These are phyloP conservation scores for Acer campestre DNA, from an alignment of 345 rosid genomes.

Conservation along the genomic window DNA sequence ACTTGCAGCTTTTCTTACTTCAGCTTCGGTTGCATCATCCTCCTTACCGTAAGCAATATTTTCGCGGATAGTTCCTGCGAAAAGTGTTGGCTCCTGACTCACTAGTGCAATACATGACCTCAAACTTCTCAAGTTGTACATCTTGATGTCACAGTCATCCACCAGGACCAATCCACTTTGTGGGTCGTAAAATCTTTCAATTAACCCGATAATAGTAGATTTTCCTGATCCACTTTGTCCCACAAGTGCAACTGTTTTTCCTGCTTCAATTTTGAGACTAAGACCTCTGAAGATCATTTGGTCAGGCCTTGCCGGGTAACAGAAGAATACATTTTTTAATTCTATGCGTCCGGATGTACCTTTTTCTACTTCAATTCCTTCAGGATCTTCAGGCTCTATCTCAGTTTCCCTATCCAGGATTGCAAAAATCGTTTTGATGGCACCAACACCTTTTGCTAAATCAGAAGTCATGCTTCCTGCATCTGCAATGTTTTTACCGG, in stretches of 20 bases:
- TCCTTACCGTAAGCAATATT: constrained; percentile 37
- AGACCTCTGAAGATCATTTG: constrained; percentile 42
- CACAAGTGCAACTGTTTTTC: constrained; percentile 44
- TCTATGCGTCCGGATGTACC: constrained; percentile 36
- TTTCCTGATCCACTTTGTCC: constrained; percentile 60
- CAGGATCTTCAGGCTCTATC: constrained; percentile 41
- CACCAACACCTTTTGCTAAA: constrained; percentile 42
- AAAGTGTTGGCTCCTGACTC: constrained; percentile 51
- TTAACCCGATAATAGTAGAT: constrained; percentile 45
- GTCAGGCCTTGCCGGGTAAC: constrained; percentile 48
- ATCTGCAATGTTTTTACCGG: constrained; percentile 47
- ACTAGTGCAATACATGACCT: constrained; percentile 53
- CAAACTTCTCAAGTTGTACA: constrained; percentile 38
- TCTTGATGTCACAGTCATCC: constrained; percentile 42
- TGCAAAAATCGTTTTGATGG: constrained; percentile 37
- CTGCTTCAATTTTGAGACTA: constrained; percentile 39
- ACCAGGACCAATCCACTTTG: constrained; percentile 32
- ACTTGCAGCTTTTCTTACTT: constrained; percentile 35
- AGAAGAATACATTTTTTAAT: constrained; percentile 34
- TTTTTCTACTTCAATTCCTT: constrained; percentile 18
- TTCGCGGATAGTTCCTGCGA: constrained; percentile 39
- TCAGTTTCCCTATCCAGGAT: constrained; percentile 37
- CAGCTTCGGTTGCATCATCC: constrained; percentile 33
- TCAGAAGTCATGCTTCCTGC: constrained; percentile 58
- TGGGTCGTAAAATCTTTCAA: constrained; percentile 55